phyloP scores from a whole-genome alignment of 495 filamentous ascomycete genomes.

The Penicillium lividum region DNA sequence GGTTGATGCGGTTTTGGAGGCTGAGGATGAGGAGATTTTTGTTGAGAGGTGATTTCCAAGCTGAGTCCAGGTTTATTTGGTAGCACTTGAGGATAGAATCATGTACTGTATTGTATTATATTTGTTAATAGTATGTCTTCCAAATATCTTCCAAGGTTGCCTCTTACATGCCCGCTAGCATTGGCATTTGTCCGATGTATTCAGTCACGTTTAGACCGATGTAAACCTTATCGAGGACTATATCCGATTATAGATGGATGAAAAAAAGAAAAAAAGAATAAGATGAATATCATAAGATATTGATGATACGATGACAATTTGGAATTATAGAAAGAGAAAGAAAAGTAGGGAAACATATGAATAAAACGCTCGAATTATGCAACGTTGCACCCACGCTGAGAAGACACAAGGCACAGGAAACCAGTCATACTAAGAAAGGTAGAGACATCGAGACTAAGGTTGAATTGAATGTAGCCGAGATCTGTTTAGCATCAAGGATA shows the following conservation, averaged over 20 bases:
- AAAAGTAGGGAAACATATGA: background rate
- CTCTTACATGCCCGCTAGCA: too few relatives aligned
- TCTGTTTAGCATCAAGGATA: background rate
- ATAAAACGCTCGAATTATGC: slow-evolving; percentile 35
- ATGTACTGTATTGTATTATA: too few relatives aligned
- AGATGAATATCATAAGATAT: background rate
- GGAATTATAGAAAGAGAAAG: background rate
- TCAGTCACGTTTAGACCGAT: too few relatives aligned
- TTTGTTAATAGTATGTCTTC: too few relatives aligned
- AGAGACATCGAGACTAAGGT: background rate
- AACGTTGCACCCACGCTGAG: slow-evolving; percentile 36
- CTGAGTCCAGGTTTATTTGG: too few relatives aligned
- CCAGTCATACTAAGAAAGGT: background rate
- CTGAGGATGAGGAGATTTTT: slow-evolving; percentile 21
- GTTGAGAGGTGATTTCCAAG: background rate
- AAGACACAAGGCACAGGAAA: slow-evolving; percentile 5
- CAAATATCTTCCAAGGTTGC: too few relatives aligned
- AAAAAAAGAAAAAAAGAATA: background rate
- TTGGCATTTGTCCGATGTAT: too few relatives aligned
- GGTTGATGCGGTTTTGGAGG: slow-evolving; percentile 29
- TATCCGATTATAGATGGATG: background rate
- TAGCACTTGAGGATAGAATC: too few relatives aligned
- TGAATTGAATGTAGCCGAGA: background rate
- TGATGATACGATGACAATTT: background rate
- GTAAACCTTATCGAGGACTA: background rate